Evolutionary conservation across 2,329 filamentous ascomycete species (phyloP).

Genomic region (Arthroderma uncinatum): DNA sequence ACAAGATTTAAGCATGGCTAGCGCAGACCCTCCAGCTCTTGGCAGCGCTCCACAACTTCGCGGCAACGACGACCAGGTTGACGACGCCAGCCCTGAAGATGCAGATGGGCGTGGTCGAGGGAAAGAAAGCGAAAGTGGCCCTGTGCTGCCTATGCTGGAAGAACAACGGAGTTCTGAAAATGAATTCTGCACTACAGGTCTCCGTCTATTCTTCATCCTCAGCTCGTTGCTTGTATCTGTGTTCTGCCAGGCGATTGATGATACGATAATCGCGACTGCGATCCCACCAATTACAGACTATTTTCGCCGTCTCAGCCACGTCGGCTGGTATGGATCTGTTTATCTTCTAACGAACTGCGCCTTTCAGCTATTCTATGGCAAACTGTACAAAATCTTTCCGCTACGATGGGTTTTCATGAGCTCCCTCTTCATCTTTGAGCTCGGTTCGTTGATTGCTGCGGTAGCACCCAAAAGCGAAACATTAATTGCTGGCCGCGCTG

Average conservation of each 20-base stretch:
- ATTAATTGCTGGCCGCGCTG: conserved; percentile 21
- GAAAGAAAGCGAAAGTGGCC: not conserved
- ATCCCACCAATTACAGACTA: conserved; percentile 27
- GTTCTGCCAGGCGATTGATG: conserved; percentile 13
- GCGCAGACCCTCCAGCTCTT: not conserved
- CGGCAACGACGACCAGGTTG: not conserved
- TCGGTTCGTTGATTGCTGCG: conserved; percentile 18
- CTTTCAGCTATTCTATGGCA: conserved; percentile 26
- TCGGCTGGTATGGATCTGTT: conserved; percentile 28
- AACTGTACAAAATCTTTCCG: conserved; percentile 32
- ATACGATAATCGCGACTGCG: conserved; percentile 25
- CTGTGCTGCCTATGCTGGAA: not conserved
- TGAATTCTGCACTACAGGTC: not conserved
- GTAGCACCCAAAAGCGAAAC: not conserved
- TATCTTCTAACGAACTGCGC: conserved; percentile 24
- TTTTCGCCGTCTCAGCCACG: conserved; percentile 26
- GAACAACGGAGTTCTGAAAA: not conserved
- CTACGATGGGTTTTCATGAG: conserved; percentile 26
- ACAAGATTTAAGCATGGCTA: not conserved
- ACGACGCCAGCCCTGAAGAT: not conserved
- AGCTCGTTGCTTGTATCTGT: not conserved
- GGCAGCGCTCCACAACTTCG: not conserved
- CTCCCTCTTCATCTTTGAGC: conserved; percentile 22
- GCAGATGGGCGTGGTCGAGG: not conserved
- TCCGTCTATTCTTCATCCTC: not conserved